Evolutionary conservation across 2,329 filamentous ascomycete species (phyloP).

Genomic region (Beauveria varroae): DNA sequence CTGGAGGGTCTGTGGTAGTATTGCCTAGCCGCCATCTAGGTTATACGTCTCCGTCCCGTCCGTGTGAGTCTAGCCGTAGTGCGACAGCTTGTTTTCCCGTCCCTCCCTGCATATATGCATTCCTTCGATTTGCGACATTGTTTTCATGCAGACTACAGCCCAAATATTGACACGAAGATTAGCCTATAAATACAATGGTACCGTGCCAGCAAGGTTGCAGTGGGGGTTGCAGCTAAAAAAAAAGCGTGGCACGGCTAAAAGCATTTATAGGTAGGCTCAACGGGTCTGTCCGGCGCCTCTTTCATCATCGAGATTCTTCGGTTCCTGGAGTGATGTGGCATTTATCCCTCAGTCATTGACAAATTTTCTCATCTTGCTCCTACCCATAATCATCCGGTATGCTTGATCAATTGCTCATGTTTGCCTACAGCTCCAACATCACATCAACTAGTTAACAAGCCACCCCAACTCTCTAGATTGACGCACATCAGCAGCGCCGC

Average conservation of each 20-base stretch:
- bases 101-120: too few species aligned
- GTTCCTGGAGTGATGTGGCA: background rate
- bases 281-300: constrained; percentile 7
- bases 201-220: background rate
- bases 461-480: background rate
- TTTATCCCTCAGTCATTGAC: background rate
- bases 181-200: background rate
- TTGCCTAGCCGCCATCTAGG: too few species aligned
- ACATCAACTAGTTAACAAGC: background rate
- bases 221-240: background rate
- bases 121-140: too few species aligned
- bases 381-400: background rate
- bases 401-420: background rate
- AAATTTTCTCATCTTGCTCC: background rate
- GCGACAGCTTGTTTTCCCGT: too few species aligned
- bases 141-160: background rate
- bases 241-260: background rate
- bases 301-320: constrained; percentile 6
- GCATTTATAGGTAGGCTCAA: background rate
- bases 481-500: background rate
- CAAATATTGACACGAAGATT: background rate
- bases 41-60: too few species aligned
- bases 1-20: too few species aligned
- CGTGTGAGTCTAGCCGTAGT: too few species aligned
- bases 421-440: background rate